These are phyloP conservation scores for Cichorium intybus DNA, from an alignment of 140 eudicot genomes.

Conservation along the genomic window DNA sequence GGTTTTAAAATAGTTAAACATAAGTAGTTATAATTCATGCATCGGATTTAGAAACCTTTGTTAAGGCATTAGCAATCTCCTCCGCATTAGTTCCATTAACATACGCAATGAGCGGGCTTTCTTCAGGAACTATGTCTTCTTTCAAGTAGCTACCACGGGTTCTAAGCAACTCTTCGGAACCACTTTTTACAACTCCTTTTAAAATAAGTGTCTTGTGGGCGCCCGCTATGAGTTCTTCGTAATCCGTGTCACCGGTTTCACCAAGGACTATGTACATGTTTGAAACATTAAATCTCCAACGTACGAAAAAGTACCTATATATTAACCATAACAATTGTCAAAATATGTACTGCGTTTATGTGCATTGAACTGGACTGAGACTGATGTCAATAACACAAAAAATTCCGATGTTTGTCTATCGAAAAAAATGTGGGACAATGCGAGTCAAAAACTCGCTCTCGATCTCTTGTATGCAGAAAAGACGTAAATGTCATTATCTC, in stretches of 20 bases:
- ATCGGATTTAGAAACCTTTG: slow-evolving; percentile 46
- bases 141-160: slow-evolving; percentile 61
- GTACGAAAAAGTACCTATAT: slow-evolving; percentile 76
- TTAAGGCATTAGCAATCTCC: slow-evolving; percentile 56
- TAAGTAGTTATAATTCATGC: slow-evolving; percentile 23
- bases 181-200: slow-evolving; percentile 65
- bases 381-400: background rate
- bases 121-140: slow-evolving; percentile 74
- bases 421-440: too few relatives aligned
- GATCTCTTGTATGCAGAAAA: too few relatives aligned
- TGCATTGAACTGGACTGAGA: background rate
- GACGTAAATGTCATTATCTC: too few relatives aligned
- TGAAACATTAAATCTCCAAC: slow-evolving; percentile 89
- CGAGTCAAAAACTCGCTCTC: too few relatives aligned
- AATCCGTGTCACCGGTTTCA: slow-evolving; percentile 90
- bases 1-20: slow-evolving; percentile 14
- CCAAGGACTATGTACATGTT: slow-evolving; percentile 86
- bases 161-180: slow-evolving; percentile 74
- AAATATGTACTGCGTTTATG: too few relatives aligned
- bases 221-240: slow-evolving; percentile 82
- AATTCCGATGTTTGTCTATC: too few relatives aligned
- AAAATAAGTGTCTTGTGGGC: slow-evolving; percentile 78
- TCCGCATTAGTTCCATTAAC: slow-evolving; percentile 44
- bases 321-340: background rate
- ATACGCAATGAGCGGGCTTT: slow-evolving; percentile 60